Evolutionary conservation across 441 rosid genomes (phyloP), one percentile per base, ranked within the genome.

Genomic region (Gossypium gossypioides): DNA sequence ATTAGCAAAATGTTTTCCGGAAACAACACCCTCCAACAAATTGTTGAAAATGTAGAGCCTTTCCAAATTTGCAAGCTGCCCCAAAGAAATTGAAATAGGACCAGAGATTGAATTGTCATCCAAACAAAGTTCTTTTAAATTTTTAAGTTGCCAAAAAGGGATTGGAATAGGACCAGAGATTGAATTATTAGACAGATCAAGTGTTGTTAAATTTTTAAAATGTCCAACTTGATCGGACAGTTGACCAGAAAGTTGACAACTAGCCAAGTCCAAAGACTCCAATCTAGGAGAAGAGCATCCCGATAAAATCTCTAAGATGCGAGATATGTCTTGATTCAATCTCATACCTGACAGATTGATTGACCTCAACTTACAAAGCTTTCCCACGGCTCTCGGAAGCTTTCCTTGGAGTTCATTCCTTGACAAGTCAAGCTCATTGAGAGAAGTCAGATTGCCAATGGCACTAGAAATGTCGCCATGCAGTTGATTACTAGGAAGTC

Each of bases 131-230:
- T 25, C 27, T 25, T 25, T 25, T 25, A 25, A 0, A 25, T 25
- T 25, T 25, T 25, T 0, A 25, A 25, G 27, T 25, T 25, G 27
- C 27, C 27, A 25, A 3, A 25, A 25, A 25, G 4, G 4, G 27
- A 25, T 25, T 25, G 86, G 84, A 68, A 79, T 76, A 0, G 81
- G 72, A 54, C 85, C 88, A 4, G 62, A 57, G 32, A 57, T 57
- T 24, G 37, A 57, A 25, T 57, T 57, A 25, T 3, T 6, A 18
- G 0, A 68, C 54, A 73, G 27, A 85, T 68, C 9, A 69, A 75
- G 69, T 81, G 76, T 13, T 65, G 10, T 18, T 46, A 63, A 63
- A 9, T 40, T 40, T 46, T 40, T 18, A 40, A 63, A 63, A 0
- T 37, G 4, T 0, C 24, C 25, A 63, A 63, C 29, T 19, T 9